Evolutionary conservation across 352 stramenopile species (phyloP).

Genomic region (Globisporangium sylvaticum): DNA sequence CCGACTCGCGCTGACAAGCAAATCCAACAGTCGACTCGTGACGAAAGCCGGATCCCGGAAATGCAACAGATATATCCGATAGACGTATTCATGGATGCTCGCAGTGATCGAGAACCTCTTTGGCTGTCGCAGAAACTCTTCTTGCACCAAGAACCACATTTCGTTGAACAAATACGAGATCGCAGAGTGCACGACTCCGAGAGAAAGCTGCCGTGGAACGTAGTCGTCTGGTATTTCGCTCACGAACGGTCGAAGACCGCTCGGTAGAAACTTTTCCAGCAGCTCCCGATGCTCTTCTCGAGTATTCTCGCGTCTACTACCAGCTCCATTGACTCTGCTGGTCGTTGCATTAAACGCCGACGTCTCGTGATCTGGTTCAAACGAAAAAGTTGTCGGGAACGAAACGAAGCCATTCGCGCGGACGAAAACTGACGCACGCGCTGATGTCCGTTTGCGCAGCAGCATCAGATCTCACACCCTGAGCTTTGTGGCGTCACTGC

Average conservation of each 20-base stretch:
- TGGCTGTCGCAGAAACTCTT: slow-evolving; percentile 23
- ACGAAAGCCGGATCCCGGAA: slow-evolving; percentile 39
- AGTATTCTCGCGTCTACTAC: neutral
- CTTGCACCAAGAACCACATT: slow-evolving; percentile 38
- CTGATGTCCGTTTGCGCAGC: slow-evolving; percentile 34
- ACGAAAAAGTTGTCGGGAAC: slow-evolving; percentile 6
- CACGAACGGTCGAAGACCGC: slow-evolving; percentile 27
- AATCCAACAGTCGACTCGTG: slow-evolving; percentile 35
- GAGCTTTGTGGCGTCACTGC: neutral
- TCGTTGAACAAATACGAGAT: slow-evolving; percentile 53
- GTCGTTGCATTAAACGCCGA: neutral
- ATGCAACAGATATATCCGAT: slow-evolving; percentile 47
- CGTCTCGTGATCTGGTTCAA: slow-evolving; percentile 5
- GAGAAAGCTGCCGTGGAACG: slow-evolving; percentile 30
- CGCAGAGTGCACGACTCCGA: slow-evolving; percentile 29
- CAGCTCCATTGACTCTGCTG: neutral
- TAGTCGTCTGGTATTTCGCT: slow-evolving; percentile 31
- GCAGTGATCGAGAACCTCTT: slow-evolving; percentile 15
- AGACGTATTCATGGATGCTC: slow-evolving; percentile 38
- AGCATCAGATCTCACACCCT: neutral
- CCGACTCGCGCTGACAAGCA: slow-evolving; percentile 38
- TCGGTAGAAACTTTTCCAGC: slow-evolving; percentile 31
- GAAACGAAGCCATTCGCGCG: slow-evolving; percentile 20
- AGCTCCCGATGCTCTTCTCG: slow-evolving; percentile 25
- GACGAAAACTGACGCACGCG: slow-evolving; percentile 18